Evolutionary conservation across 768 basidiomycete genomes (phyloP).

Genomic region (Dioszegia aurantiaca): DNA sequence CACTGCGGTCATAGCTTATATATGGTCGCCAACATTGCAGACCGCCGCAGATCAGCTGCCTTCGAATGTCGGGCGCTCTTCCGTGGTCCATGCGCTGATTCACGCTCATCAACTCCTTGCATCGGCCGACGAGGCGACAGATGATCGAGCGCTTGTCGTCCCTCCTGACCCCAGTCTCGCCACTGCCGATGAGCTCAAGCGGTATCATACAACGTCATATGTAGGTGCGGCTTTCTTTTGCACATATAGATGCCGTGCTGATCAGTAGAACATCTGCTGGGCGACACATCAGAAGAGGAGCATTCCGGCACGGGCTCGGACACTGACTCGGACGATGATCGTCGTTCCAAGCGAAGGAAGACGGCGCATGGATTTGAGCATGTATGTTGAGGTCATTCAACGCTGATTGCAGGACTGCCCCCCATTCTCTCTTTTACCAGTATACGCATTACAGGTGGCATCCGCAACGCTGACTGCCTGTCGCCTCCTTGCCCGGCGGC

Average conservation of each 20-base stretch:
- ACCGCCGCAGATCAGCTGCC: conserved; percentile 33
- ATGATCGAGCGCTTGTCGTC: conserved; percentile 53
- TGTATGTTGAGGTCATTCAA: conserved; percentile 52
- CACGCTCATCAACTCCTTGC: conserved; percentile 26
- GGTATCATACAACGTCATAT: conserved; percentile 71
- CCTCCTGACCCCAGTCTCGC: conserved; percentile 59
- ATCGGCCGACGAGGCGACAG: no score
- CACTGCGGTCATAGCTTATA: no score
- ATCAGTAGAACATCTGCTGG: background rate
- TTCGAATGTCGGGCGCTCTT: conserved; percentile 38
- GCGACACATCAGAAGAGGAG: conserved; percentile 44
- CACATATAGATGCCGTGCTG: conserved; percentile 44
- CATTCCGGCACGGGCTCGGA: background rate
- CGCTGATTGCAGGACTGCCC: conserved; percentile 69
- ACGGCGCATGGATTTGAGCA: conserved; percentile 62
- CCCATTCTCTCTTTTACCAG: conserved; percentile 64
- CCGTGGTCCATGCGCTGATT: conserved; percentile 40
- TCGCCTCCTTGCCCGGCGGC: conserved; percentile 55
- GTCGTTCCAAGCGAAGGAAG: background rate
- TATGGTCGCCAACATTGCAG: conserved; percentile 32
- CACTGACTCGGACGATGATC: background rate
- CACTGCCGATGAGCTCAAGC: conserved; percentile 59
- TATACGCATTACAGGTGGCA: conserved; percentile 69
- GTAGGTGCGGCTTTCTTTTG: conserved; percentile 56
- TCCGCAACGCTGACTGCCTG: conserved; percentile 77